These are phyloP conservation scores for Plasmodium inui DNA, from an alignment of 169 alveolate genomes.

Conservation along the genomic window DNA sequence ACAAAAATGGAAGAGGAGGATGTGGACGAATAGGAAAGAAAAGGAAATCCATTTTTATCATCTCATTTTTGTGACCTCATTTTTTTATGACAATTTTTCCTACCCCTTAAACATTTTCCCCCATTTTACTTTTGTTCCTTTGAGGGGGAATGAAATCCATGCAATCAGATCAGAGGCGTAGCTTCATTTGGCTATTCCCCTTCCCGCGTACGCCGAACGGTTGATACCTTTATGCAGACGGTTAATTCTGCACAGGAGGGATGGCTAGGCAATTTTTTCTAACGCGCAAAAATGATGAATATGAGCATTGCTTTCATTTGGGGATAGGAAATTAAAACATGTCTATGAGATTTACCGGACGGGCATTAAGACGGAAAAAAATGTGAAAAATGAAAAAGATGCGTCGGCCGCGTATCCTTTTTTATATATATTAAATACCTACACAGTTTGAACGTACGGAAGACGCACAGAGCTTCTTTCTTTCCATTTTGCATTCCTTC, in stretches of 20 bases:
- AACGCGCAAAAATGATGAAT: neutral
- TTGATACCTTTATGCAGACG: neutral
- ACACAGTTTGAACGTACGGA: neutral
- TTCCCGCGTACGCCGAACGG: neutral
- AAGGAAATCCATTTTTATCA: neutral
- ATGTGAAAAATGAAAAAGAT: neutral
- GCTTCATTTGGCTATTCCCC: neutral
- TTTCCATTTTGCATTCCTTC: neutral
- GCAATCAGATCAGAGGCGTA: neutral
- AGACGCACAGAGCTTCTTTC: neutral
- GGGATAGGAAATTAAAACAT: neutral
- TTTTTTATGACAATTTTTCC: neutral
- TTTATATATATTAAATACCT: neutral
- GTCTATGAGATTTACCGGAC: neutral
- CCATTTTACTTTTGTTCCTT: neutral
- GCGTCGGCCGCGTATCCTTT: neutral
- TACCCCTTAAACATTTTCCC: neutral
- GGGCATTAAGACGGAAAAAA: neutral
- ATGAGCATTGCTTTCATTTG: neutral
- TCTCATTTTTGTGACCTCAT: neutral
- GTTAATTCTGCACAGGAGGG: neutral
- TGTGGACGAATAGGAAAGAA: neutral
- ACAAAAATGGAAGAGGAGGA: neutral
- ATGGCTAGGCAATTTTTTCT: neutral
- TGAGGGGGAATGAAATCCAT: neutral